Conservation (phyloP, 495 filamentous ascomycete species). For the Trichoderma gamsii region DNA sequence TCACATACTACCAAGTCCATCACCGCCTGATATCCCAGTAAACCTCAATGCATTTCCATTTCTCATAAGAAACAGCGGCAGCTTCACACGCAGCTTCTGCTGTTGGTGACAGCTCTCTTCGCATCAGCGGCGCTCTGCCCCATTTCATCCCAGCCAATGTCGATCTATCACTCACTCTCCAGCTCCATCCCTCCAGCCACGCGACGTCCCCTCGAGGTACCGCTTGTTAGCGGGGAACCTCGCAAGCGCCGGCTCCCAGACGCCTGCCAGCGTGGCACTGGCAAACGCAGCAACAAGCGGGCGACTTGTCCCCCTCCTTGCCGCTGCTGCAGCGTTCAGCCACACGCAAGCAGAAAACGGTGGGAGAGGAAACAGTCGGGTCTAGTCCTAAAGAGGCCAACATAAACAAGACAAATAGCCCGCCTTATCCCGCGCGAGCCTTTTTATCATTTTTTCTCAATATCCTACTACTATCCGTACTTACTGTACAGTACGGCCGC, state of each 20-base stretch:
- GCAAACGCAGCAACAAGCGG: conserved; percentile 9
- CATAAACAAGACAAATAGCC: conserved; percentile 15
- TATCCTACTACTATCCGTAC: no score
- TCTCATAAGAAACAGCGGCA: not conserved
- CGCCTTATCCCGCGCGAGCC: conserved; percentile 1
- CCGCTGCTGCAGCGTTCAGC: not conserved
- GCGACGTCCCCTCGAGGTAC: not conserved
- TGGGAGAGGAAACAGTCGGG: not conserved
- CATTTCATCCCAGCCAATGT: not conserved
- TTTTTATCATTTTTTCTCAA: not conserved
- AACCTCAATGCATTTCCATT: not conserved
- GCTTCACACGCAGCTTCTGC: not conserved
- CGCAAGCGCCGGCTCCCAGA: not conserved
- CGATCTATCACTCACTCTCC: not conserved
- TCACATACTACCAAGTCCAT: not conserved
- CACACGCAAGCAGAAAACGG: not conserved
- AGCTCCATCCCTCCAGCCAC: not conserved
- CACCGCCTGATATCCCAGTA: not conserved
- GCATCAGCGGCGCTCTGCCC: conserved; percentile 4
- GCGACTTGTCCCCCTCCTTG: not conserved
- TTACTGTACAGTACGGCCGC: no score
- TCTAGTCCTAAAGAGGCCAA: conserved; percentile 10
- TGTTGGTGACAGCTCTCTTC: not conserved
- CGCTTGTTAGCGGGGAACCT: not conserved
- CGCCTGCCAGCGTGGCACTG: not conserved